These are phyloP conservation scores for Penicillium pulvis DNA, from an alignment of 495 filamentous ascomycete genomes.

Conservation along the genomic window DNA sequence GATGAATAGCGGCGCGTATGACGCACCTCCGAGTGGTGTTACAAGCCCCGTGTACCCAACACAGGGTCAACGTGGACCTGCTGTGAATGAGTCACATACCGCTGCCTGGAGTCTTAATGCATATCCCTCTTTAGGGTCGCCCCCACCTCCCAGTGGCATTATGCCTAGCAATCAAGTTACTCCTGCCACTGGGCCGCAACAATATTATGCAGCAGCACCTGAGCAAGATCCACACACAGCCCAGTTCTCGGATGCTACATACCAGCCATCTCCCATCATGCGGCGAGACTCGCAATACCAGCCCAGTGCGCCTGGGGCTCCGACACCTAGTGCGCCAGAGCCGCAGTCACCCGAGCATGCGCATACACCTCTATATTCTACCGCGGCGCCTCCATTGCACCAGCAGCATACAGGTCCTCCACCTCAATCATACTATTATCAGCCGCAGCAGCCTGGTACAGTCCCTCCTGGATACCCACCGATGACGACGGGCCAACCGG, in stretches of 20 bases:
- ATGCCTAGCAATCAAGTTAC: conserved; percentile 4
- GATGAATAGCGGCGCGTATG: conserved; percentile 24
- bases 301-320: conserved; percentile 20
- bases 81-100: conserved; percentile 19
- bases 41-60: conserved; percentile 32
- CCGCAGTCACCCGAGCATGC: conserved; percentile 30
- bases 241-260: conserved; percentile 26
- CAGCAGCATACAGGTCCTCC: conserved; percentile 34
- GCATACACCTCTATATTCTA: conserved; percentile 36
- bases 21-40: conserved; percentile 19
- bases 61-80: conserved; percentile 29
- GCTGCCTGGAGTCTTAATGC: conserved; percentile 33
- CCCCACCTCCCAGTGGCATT: conserved; percentile 28
- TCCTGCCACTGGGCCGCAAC: conserved; percentile 26
- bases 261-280: conserved; percentile 31
- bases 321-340: conserved; percentile 31
- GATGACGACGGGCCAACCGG: conserved; percentile 34
- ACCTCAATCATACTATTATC: conserved; percentile 41
- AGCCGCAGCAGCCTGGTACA: conserved; percentile 50
- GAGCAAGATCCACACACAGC: conserved; percentile 27
- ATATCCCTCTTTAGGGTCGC: conserved; percentile 34
- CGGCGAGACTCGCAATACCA: conserved; percentile 42
- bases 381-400: conserved; percentile 26
- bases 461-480: conserved; percentile 41
- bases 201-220: conserved; percentile 33